Evolutionary conservation across 2,329 filamentous ascomycete genomes (phyloP), one percentile per base, ranked within the genome.

Genomic region (Gnomoniopsis sp.): DNA sequence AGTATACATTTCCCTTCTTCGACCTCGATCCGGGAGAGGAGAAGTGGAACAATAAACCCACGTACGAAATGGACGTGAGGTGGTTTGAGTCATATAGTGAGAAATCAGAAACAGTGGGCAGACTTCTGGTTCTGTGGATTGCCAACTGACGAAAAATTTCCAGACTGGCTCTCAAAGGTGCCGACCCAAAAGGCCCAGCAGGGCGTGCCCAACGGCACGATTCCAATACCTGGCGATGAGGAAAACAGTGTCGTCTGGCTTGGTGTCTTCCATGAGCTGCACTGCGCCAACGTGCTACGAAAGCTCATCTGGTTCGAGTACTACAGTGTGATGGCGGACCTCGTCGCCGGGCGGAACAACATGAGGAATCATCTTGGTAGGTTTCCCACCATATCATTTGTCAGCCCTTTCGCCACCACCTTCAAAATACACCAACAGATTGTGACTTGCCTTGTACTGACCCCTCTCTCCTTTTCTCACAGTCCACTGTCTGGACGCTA

Each of bases 291-390:
- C 36, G 23, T 56, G 22, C 53, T 56, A 6, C 53, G 53, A 17
- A 56, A 56, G 36, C 53, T 56, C 21, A 30, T 56, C n/a, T 56
- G 53, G 53, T 56, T 56, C 23, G 53, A 56, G 3, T 56, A 56
- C 36, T 56, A 56, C 47, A 56, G 53, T 23, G 53, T 56, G 14
- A 56, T 56, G 53, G 33, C 53, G 36, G 53, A 56, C 22, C 47
- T 56, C 19, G 53, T 56, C 3, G 53, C 53, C 4, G 53, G 53
- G 23, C 23, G 53, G 17, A 56, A 56, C 23, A 50, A 56, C 36
- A 56, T 56, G 53, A 41, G 53, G 36, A 56, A 56, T n/a, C 53
- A 56, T 36, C 53, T 56, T 6, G 30, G 52, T 48, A 23, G 17
- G 43, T n/a, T n/a, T n/a, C n/a, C n/a, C n/a, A n/a, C n/a, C n/a